Evolutionary conservation across 352 stramenopile genomes (phyloP), one percentile per base, ranked within the genome.

Genomic region (Albugo candida): DNA sequence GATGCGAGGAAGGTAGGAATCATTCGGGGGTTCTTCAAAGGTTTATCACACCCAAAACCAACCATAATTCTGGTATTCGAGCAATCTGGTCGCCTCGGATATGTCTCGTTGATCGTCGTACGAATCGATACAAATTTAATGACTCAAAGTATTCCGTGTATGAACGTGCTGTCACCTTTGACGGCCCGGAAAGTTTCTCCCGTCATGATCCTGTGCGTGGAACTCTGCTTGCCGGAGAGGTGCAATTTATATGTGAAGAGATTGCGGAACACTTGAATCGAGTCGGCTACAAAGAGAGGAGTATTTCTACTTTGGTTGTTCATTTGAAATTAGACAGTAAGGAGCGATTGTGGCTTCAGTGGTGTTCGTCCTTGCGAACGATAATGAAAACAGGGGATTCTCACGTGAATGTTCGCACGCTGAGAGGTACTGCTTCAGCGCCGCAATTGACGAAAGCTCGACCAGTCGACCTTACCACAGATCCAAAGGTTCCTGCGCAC

Each of bases 51-150:
- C 91, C 92, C 20, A 96, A 97, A 56, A 81, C 87, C 20, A 83
- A 75, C 24, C 55, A 59, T 31, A 96, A 96, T 49, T 70, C 70
- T n/a, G 38, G 84, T 24, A 79, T 97, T 41, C 79, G 87, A 11
- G 82, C 82, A 11, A 88, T 96, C 36, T 97, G 91, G 86, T 96
- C 85, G 38, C 92, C 92, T 8, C 97, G 97, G 51, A 74, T 98
- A 48, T 97, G 92, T 47, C 58, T 97, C 5, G 56, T 96, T 11
- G 93, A 97, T 61, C 77, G 91, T 21, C 74, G 83, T 31, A 66
- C 92, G 37, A 97, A 96, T 58, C 61, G 74, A 14, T 77, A 91
- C 56, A 71, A 83, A 39, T 60, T 97, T 4, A 75, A 94, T 49
- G 92, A 97, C 58, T 67, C 66, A 36, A 67, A 87, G 13, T 96